Evolutionary conservation across 192 early-diverging fungal species (phyloP).

Genomic region (Coemansia sp.): DNA sequence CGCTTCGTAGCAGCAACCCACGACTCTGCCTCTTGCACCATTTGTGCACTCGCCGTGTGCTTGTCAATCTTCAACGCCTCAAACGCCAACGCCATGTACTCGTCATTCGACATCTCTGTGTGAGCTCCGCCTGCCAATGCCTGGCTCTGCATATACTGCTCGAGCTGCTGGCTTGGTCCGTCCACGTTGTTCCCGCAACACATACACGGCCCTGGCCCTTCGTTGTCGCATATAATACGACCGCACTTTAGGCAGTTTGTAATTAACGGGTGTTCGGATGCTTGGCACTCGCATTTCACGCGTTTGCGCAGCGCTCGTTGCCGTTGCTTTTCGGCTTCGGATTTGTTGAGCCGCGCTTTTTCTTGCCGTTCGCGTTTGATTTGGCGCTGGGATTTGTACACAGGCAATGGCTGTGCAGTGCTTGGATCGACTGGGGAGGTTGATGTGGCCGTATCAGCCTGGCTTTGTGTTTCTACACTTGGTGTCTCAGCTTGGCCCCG

Average conservation of each 20-base stretch:
- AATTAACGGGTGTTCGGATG: slow-evolving; percentile 43
- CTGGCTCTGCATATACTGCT: slow-evolving; percentile 38
- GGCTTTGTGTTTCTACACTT: background rate
- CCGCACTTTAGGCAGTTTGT: slow-evolving; percentile 56
- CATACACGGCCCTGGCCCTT: slow-evolving; percentile 55
- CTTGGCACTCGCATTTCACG: slow-evolving; percentile 48
- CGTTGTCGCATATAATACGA: slow-evolving; percentile 52
- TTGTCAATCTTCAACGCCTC: slow-evolving; percentile 26
- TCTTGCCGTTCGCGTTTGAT: slow-evolving; percentile 30
- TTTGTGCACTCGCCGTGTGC: slow-evolving; percentile 6
- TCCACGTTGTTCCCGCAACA: slow-evolving; percentile 47
- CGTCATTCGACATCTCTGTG: slow-evolving; percentile 25
- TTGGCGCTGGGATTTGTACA: slow-evolving; percentile 38
- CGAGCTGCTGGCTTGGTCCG: slow-evolving; percentile 45
- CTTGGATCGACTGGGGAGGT: background rate
- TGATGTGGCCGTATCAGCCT: background rate
- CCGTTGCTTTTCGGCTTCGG: slow-evolving; percentile 16
- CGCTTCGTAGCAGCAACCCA: slow-evolving; percentile 42
- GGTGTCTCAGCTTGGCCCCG: background rate
- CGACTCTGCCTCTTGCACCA: slow-evolving; percentile 25
- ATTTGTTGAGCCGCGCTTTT: slow-evolving; percentile 12
- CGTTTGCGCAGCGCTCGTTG: slow-evolving; percentile 33
- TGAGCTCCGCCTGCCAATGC: background rate
- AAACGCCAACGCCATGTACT: slow-evolving; percentile 40
- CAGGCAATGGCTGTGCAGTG: background rate